Evolutionary conservation across 768 basidiomycete genomes (phyloP), one percentile per base, ranked within the genome.

Genomic region (Leccinellum luteum): DNA sequence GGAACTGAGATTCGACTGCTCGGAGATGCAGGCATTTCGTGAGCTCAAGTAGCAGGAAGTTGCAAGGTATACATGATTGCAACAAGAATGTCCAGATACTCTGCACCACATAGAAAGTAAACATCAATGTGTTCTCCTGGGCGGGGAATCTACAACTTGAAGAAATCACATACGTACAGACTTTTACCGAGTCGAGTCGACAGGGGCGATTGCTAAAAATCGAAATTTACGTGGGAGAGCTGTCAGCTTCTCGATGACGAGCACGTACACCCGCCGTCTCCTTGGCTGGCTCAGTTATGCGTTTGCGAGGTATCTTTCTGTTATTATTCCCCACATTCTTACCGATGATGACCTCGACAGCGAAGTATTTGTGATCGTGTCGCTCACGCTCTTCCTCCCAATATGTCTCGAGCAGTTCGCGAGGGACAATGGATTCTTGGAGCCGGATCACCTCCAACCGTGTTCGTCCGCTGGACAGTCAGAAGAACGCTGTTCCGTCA

Each of bases 351-450:
- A 44, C 21, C 4, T n/a, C 48, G 21, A 38, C 65, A 90, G 88
- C 70, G 87, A 91, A 69, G 88, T 89, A 7, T 92, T 93, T 66
- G 89, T 87, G 17, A 83, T 90, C 49, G 90, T 90, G 15, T 89
- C 87, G 0, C 73, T 94, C 69, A 90, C 90, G 0, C 78, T 92
- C 23, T 92, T 93, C 66, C 78, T 93, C 2, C 90, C 92, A 3
- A 89, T 93, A 63, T 89, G 86, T 68, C 75, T 92, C 8, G 89
- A 90, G 70, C 94, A 95, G 71, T 92, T 94, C 61, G 94, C 94
- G 2, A 74, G 92, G 58, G 92, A 94, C 73, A 91, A 94, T 69
- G 94, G 94, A 0, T 90, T 79, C 64, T 69, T 92, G 2, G 75
- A 86, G 17, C 92, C 92, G 0, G 89, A 89, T 55, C 81, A 81